Evolutionary conservation across 2,329 filamentous ascomycete genomes (phyloP), one percentile per base, ranked within the genome.

Genomic region (Pyrenophora seminiperda): DNA sequence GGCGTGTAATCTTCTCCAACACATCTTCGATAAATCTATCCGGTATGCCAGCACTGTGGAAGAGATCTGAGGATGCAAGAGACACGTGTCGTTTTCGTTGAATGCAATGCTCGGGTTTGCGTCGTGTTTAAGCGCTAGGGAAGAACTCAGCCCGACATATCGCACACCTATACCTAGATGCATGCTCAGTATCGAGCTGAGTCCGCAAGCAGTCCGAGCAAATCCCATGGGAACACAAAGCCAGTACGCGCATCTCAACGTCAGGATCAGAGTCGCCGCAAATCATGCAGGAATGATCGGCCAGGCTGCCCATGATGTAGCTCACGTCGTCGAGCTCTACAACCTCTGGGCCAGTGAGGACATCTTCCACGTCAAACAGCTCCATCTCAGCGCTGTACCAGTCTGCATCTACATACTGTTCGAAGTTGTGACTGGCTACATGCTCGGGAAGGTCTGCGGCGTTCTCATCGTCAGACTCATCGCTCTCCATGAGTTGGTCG

Each of bases 131-230:
- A n/a, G n/a, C n/a, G n/a, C n/a, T n/a, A n/a, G 40, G 27, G 7
- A 49, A 47, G 30, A 53, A 45, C 14, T 45, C 36, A 2, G 44
- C 40, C 17, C 50, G 34, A 19, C 50, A 53, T 2, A 41, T 6
- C 14, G 44, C 34, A 20, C 50, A 53, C 20, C 18, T 43, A 22
- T 53, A 49, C 7, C 50, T 46, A 24, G 24, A 33, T 13, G 29
- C 14, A 22, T 53, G 30, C n/a, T 24, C 13, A 5, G 18, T 10
- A 3, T 29, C 13, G 5, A 53, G 18, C 19, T 53, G 50, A 10
- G n/a, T 10, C 6, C 29, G 13, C 11, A 53, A 36, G 20, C 50
- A 53, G 7, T 9, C 15, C 20, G 37, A 20, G 11, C 44, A 33
- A 13, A 43, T 17, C 10, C 36, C 45, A 32, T 42, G 50, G 9